phyloP scores from a whole-genome alignment of 2,329 filamentous ascomycete genomes.

The Alternaria angustiovoidea region DNA sequence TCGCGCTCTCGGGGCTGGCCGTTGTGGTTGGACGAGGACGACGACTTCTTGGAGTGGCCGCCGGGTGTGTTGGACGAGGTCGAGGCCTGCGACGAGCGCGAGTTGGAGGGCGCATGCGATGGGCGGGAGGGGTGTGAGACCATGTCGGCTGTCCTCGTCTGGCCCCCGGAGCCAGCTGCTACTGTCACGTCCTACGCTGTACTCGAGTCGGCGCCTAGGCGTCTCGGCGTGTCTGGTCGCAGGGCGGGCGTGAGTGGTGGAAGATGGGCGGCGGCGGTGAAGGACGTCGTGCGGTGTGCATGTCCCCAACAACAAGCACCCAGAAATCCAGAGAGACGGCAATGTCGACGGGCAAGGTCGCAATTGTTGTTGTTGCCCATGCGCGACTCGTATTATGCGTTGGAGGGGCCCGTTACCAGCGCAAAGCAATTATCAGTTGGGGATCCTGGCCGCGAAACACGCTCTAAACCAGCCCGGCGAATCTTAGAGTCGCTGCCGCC shows the following conservation, averaged over 20 bases:
- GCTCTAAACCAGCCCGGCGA: conserved; percentile 25
- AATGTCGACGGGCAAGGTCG: conserved; percentile 14
- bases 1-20: conserved; percentile 43
- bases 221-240: neutral
- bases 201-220: conserved; percentile 1
- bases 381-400: conserved; percentile 26
- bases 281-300: conserved; percentile 29
- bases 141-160: conserved; percentile 22
- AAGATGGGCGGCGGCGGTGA: conserved; percentile 23
- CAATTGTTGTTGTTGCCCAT: conserved; percentile 31
- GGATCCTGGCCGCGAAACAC: conserved; percentile 33
- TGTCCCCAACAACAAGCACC: conserved; percentile 22
- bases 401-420: conserved; percentile 35
- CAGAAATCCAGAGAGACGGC: conserved; percentile 15
- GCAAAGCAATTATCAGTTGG: conserved; percentile 35
- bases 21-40: conserved; percentile 33
- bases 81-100: conserved; percentile 37
- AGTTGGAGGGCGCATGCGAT: conserved; percentile 32
- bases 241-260: conserved; percentile 3
- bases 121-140: conserved; percentile 37
- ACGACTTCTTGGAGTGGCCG: conserved; percentile 45
- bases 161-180: conserved; percentile 4
- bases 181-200: neutral
- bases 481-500: conserved; percentile 18
- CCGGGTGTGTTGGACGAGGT: conserved; percentile 31